phyloP scores from a whole-genome alignment of 305 asterid genomes.

The Solanum chacoense region DNA sequence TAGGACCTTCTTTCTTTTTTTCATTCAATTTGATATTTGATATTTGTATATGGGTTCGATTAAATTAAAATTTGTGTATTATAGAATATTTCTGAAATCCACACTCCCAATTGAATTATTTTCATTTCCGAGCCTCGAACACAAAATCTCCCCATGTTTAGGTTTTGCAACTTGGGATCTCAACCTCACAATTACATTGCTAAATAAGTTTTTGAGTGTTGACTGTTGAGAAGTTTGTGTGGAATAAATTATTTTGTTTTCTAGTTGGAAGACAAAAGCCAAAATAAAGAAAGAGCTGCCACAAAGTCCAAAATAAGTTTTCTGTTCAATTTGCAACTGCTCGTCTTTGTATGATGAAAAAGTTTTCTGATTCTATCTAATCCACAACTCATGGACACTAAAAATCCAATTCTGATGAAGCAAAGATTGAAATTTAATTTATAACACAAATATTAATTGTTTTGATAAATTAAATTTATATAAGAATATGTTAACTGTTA shows the following conservation, averaged over 20 bases:
- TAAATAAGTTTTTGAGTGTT: background rate
- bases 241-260: background rate
- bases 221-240: background rate
- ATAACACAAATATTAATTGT: background rate
- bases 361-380: background rate
- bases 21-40: too few relatives aligned
- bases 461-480: background rate
- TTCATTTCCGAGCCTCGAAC: background rate
- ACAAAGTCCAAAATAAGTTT: background rate
- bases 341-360: background rate
- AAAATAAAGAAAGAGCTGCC: background rate
- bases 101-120: background rate
- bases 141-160: background rate
- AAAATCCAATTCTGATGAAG: background rate
- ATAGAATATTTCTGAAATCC: too few relatives aligned
- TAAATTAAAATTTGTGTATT: too few relatives aligned
- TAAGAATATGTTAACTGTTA: background rate
- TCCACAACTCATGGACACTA: background rate
- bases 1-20: background rate
- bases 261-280: background rate
- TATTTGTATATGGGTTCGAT: rapidly evolving
- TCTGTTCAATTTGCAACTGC: background rate
- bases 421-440: background rate
- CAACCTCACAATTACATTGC: background rate
- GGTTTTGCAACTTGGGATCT: background rate